These are phyloP conservation scores for Boletus coccyginus DNA, from an alignment of 768 basidiomycete genomes.

Conservation along the genomic window DNA sequence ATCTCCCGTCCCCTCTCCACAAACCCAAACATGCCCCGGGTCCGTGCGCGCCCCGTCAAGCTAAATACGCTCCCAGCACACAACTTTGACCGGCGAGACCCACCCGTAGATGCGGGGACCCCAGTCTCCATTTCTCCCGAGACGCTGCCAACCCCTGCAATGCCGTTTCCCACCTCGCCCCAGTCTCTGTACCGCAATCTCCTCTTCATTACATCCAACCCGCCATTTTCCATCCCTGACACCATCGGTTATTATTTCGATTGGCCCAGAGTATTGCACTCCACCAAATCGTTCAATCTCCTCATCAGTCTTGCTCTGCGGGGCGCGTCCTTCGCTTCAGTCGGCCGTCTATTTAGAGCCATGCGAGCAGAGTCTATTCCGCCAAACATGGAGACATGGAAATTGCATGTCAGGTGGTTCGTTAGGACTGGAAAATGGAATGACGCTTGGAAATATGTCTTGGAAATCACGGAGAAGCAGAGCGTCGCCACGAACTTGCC, in stretches of 20 bases:
- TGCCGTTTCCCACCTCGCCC: constrained; percentile 32
- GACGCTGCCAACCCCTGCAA: not conserved
- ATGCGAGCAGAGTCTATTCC: constrained; percentile 46
- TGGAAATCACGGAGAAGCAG: constrained; percentile 17
- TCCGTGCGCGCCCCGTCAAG: constrained; percentile 16
- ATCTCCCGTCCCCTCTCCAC: too few species aligned
- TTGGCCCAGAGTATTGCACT: constrained; percentile 30
- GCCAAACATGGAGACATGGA: constrained; percentile 52
- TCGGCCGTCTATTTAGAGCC: constrained; percentile 40
- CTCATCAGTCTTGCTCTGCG: constrained; percentile 50
- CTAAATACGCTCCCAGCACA: constrained; percentile 22
- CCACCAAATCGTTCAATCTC: constrained; percentile 43
- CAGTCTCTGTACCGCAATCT: constrained; percentile 35
- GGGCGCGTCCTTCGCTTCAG: constrained; percentile 46
- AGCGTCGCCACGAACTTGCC: constrained; percentile 1
- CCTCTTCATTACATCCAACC: constrained; percentile 21
- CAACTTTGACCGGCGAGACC: constrained; percentile 25
- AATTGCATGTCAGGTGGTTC: constrained; percentile 55
- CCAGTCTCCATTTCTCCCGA: constrained; percentile 4
- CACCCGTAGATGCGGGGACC: not conserved
- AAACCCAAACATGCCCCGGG: not conserved
- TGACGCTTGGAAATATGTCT: constrained; percentile 50
- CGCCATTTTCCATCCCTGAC: constrained; percentile 11
- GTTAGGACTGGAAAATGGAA: constrained; percentile 56
- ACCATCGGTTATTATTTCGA: constrained; percentile 27